Evolutionary conservation across 2,329 filamentous ascomycete species (phyloP).

Genomic region (Botrytis pseudocinerea): DNA sequence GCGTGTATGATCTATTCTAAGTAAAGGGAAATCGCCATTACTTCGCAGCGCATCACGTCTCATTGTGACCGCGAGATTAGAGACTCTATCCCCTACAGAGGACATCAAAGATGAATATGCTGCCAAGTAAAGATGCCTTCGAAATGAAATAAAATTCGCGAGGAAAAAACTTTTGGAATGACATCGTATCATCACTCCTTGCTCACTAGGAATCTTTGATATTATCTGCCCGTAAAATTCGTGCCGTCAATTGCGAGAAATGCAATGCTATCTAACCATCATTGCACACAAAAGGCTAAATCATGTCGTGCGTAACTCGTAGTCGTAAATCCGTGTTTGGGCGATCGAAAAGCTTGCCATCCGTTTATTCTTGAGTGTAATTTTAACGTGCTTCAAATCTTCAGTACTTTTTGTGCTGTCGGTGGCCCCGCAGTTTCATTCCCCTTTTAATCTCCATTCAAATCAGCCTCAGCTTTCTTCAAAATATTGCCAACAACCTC

Average conservation of each 20-base stretch:
- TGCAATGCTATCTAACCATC: not conserved
- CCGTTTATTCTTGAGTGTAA: not conserved
- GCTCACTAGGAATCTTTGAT: not conserved
- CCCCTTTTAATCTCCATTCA: not conserved
- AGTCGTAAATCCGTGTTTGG: not conserved
- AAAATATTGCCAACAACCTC: not conserved
- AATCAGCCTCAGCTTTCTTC: not conserved
- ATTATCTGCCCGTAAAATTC: not conserved
- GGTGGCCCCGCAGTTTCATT: not conserved
- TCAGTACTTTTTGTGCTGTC: not conserved
- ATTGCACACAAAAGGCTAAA: not conserved
- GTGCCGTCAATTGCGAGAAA: not conserved
- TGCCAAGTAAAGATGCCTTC: not conserved
- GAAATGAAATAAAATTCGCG: not conserved
- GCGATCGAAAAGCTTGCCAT: not conserved
- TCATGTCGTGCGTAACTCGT: not conserved
- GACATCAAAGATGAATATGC: not conserved
- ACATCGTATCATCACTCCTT: not conserved
- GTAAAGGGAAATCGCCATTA: not conserved
- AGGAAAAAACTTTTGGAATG: not conserved
- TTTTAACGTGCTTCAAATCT: not conserved
- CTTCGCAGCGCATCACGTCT: not conserved
- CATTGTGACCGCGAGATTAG: not conserved
- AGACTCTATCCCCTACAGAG: not conserved
- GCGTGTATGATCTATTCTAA: not conserved